phyloP scores from a whole-genome alignment of 768 basidiomycete species.

The Rhizopogon vesiculosus region DNA sequence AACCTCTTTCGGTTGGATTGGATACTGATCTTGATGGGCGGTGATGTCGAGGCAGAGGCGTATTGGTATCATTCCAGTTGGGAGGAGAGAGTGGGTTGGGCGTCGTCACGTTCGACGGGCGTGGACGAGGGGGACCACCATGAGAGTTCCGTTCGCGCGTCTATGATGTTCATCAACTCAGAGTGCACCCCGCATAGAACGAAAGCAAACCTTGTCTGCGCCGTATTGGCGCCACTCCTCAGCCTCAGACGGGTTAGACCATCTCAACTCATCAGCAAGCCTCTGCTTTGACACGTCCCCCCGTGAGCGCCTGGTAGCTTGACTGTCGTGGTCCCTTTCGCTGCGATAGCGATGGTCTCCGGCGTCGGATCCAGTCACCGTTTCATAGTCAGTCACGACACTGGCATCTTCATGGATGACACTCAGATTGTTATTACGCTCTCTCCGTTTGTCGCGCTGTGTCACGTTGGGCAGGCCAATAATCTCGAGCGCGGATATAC shows the following conservation, averaged over 20 bases:
- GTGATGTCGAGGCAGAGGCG: conserved; percentile 19
- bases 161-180: conserved; percentile 5
- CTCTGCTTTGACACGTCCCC: conserved; percentile 21
- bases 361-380: conserved; percentile 14
- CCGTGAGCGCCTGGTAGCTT: conserved; percentile 9
- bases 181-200: neutral
- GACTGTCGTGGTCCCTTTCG: conserved; percentile 6
- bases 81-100: conserved; percentile 25
- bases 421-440: conserved; percentile 19
- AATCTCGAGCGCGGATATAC: conserved; percentile 28
- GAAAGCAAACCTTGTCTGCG: conserved; percentile 13
- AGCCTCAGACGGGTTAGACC: conserved; percentile 26
- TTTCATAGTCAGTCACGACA: conserved; percentile 17
- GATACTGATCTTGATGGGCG: conserved; percentile 15
- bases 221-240: conserved; percentile 28
- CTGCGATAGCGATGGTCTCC: conserved; percentile 5
- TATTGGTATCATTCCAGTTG: conserved; percentile 6
- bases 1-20: conserved; percentile 8
- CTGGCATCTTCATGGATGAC: conserved; percentile 30
- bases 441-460: conserved; percentile 12
- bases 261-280: conserved; percentile 30
- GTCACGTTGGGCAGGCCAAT: conserved; percentile 19
- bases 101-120: conserved; percentile 15
- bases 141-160: conserved; percentile 12
- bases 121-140: conserved; percentile 10